Evolutionary conservation across 495 filamentous ascomycete genomes (phyloP), one percentile per base, ranked within the genome.

Genomic region (Hyphodiscus hymeniophilus): DNA sequence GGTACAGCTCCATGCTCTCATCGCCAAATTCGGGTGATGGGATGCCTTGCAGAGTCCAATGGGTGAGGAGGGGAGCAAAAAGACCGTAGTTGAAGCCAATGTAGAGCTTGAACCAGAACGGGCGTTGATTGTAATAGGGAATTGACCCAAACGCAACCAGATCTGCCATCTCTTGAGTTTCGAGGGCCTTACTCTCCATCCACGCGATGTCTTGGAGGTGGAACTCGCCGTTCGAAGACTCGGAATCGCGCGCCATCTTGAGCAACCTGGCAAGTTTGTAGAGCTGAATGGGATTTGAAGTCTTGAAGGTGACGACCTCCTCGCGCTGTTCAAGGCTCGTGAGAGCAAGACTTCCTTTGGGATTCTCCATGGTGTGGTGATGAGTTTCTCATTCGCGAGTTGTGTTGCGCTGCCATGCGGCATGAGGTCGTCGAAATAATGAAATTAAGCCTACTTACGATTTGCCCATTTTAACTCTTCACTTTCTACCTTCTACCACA

Each of bases 401-500:
- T 32, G 30, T 7, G 13, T 7, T 32, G 13, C 13, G 39, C 7
- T 43, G 41, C 12, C 38, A 43, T 26, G 17, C n/a, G 8, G 41
- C 41, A 28, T 12, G 8, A 5, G 21, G 12, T 3, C 11, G 6
- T 10, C 3, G 7, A 13, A n/a, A 26, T 16, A 45, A 45, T 32
- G 18, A 38, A 17, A 47, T 21, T 36, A 8, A 40, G 31, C 20
- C 35, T 11, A 51, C 48, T 44, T 30, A 57, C 55, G 55, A 57
- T 50, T 57, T 57, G 20, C 55, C 55, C 55, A 57, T 57, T 21
- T 47, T 57, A 31, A n/a, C n/a, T 38, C 34, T 18, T 31, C 38
- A 42, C 32, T 16, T 38, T 11, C 32, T 41, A 20, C 20, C 43
- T 42, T 28, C n/a, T 38, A 7, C 18, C 3, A 33, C 21, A 20